Evolutionary conservation across 2,329 filamentous ascomycete genomes (phyloP).

Genomic region (Mycosphaerella arachidis): DNA sequence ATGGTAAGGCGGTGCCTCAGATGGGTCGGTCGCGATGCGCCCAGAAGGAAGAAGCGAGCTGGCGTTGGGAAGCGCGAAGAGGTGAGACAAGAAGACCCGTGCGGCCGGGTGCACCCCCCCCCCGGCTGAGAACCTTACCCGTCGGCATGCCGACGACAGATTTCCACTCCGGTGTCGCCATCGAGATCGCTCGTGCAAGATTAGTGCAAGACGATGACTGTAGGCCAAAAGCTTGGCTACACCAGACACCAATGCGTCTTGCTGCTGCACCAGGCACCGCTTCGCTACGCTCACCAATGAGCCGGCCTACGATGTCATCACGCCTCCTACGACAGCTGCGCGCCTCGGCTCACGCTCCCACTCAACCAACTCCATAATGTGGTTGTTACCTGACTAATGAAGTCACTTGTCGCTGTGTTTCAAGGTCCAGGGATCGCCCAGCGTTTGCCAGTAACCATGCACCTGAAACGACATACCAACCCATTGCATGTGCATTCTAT

Average conservation of each 20-base stretch:
- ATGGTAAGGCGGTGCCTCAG: not conserved
- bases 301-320: not conserved
- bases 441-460: not conserved
- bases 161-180: not conserved
- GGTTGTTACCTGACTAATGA: not conserved
- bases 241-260: not conserved
- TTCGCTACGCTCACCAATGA: not conserved
- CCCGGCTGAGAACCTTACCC: not conserved
- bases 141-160: not conserved
- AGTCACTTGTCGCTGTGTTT: not conserved
- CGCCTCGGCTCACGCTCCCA: not conserved
- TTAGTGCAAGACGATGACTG: too few relatives aligned
- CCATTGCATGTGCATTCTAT: not conserved
- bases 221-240: too few relatives aligned
- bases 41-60: not conserved
- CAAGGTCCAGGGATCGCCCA: not conserved
- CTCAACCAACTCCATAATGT: not conserved
- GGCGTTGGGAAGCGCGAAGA: not conserved
- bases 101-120: not conserved
- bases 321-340: not conserved
- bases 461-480: not conserved
- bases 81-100: not conserved
- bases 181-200: not conserved
- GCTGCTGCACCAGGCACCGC: not conserved
- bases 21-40: not conserved